Evolutionary conservation across 1,284 basidiomycete genomes (phyloP).

Genomic region (Microbotryum scabiosae): DNA sequence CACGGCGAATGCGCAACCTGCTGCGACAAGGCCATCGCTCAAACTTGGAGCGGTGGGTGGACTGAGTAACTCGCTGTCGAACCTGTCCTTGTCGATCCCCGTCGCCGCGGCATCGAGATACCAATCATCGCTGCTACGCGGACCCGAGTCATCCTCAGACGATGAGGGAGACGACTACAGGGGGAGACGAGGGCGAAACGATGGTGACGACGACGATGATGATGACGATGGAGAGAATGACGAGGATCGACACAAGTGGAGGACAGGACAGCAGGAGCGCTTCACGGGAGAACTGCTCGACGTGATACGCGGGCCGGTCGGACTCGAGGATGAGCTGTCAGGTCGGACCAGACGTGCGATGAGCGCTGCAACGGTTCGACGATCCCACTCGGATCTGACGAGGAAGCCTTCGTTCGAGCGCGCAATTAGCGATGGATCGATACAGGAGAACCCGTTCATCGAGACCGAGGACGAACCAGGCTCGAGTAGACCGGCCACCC

Average conservation of each 20-base stretch:
- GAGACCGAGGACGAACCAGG: too few species aligned
- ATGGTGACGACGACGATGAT: background rate
- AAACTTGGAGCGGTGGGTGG: constrained; percentile 9
- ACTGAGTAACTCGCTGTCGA: background rate
- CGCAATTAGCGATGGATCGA: too few species aligned
- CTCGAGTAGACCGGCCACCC: too few species aligned
- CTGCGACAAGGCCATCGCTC: constrained; percentile 9
- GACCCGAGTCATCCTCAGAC: constrained; percentile 20
- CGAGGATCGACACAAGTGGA: constrained; percentile 17
- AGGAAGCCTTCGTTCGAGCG: too few species aligned
- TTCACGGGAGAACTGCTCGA: constrained; percentile 27
- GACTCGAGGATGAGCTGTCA: constrained; percentile 26
- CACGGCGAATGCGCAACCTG: background rate
- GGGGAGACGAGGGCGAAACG: background rate
- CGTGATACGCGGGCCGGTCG: constrained; percentile 24
- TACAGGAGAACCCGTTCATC: too few species aligned
- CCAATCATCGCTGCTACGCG: constrained; percentile 17
- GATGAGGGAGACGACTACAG: constrained; percentile 17
- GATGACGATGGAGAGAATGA: background rate
- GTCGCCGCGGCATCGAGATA: constrained; percentile 9
- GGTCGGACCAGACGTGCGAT: constrained; percentile 20
- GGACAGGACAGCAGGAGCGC: constrained; percentile 21
- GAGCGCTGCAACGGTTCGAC: constrained; percentile 3
- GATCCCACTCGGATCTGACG: too few species aligned
- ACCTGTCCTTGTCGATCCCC: constrained; percentile 21